A percentile compares a stretch with the other conserved stretches of the same genome.
These are phyloP conservation scores for Bipolaris victoriae DNA, from an alignment of 2,329 filamentous ascomycete species.

Conservation along the genomic window DNA sequence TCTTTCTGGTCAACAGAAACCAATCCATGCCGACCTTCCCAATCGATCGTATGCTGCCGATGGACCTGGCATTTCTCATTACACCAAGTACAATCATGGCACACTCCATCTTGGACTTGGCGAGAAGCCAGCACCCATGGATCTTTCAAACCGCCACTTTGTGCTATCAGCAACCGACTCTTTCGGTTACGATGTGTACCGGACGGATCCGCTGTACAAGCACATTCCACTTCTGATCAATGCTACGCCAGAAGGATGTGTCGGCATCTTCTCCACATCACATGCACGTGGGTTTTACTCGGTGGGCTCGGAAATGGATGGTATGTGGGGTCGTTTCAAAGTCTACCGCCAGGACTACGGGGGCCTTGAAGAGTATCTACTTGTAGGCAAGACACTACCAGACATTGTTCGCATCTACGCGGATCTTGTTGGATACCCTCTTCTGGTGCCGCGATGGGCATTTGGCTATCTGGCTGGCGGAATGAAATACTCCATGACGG, in stretches of 20 bases:
- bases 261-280: slow-evolving; percentile 71
- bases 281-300: slow-evolving; percentile 69
- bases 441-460: slow-evolving; percentile 73
- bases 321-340: slow-evolving; percentile 77
- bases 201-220: slow-evolving; percentile 76
- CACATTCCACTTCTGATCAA: slow-evolving; percentile 76
- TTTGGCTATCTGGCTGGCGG: slow-evolving; percentile 76
- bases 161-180: slow-evolving; percentile 72
- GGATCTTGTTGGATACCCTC: slow-evolving; percentile 69
- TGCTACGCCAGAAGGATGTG: slow-evolving; percentile 66
- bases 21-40: slow-evolving; percentile 67
- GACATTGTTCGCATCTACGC: slow-evolving; percentile 72
- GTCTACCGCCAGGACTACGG: slow-evolving; percentile 75
- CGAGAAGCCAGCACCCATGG: slow-evolving; percentile 76
- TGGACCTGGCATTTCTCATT: slow-evolving; percentile 67
- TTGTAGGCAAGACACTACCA: slow-evolving; percentile 69
- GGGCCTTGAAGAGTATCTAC: slow-evolving; percentile 72
- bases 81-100: slow-evolving; percentile 65
- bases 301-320: slow-evolving; percentile 75
- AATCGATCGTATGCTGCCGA: slow-evolving; percentile 71
- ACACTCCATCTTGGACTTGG: slow-evolving; percentile 73
- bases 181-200: slow-evolving; percentile 75
- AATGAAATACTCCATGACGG: slow-evolving; percentile 65
- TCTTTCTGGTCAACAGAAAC: slow-evolving; percentile 56
- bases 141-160: slow-evolving; percentile 70